These are phyloP conservation scores for Rutstroemia sp. DNA, from an alignment of 2,329 filamentous ascomycete species.

Conservation along the genomic window DNA sequence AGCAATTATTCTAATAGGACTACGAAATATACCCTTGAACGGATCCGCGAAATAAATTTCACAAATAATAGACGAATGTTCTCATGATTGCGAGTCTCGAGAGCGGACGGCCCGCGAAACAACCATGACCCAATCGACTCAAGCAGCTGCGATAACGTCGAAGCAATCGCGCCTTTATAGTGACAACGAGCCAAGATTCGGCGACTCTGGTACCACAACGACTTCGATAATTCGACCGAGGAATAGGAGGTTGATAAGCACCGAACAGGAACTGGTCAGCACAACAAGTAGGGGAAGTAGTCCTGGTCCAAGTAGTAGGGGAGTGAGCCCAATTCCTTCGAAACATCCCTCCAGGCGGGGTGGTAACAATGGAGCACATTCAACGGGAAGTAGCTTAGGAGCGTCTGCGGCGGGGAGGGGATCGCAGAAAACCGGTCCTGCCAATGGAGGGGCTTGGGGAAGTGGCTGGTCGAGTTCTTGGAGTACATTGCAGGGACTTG, in stretches of 20 bases:
- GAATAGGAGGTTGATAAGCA: conserved; percentile 24
- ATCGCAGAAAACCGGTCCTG: background rate
- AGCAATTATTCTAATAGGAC: background rate
- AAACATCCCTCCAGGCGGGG: conserved; percentile 28
- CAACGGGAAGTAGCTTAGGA: background rate
- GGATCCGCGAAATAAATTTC: background rate
- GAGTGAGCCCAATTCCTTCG: conserved; percentile 42
- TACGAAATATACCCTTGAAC: background rate
- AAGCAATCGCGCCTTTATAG: conserved; percentile 9
- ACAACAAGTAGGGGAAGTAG: conserved; percentile 27
- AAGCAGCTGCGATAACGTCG: conserved; percentile 15
- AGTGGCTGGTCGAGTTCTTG: conserved; percentile 26
- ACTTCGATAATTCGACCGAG: conserved; percentile 23
- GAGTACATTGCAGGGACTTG: conserved; percentile 27
- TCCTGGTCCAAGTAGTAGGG: conserved; percentile 34
- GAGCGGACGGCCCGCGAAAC: conserved; percentile 19
- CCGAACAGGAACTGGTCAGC: conserved; percentile 26
- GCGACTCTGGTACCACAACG: conserved; percentile 1
- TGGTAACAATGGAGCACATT: conserved; percentile 3
- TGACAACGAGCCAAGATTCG: conserved; percentile 2
- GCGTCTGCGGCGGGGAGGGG: conserved; percentile 4
- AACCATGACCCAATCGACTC: conserved; percentile 11
- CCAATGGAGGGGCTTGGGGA: conserved; percentile 9
- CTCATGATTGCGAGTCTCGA: conserved; percentile 18
- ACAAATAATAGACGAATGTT: conserved; percentile 11